Evolutionary conservation across 306 rosid species (phyloP).

Genomic region (Dalbergia cultrata): DNA sequence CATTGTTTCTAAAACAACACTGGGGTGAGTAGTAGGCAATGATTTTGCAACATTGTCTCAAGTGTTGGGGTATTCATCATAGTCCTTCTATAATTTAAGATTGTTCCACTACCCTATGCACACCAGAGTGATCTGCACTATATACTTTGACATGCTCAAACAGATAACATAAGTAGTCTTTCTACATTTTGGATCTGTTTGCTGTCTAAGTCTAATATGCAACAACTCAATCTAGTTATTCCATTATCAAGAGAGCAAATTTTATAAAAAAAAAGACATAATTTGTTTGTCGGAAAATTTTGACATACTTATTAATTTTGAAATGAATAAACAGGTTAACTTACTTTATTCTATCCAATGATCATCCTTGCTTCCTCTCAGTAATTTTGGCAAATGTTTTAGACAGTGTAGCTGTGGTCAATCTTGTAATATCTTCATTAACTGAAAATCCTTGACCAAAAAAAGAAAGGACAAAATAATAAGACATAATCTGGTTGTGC

Average conservation of each 20-base stretch:
- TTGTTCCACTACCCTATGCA: not conserved
- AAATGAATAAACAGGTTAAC: too few species aligned
- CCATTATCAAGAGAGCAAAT: not conserved
- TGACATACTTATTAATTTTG: too few species aligned
- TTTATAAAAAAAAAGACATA: not conserved
- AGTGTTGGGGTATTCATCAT: conserved; percentile 16
- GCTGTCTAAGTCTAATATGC: not conserved
- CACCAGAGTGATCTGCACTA: not conserved
- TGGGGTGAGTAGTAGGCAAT: conserved; percentile 22
- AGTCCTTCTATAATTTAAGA: not conserved
- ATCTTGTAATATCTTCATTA: not conserved
- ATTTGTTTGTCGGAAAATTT: too few species aligned
- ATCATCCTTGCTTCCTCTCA: too few species aligned
- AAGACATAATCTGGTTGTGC: not conserved
- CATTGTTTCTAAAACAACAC: not conserved
- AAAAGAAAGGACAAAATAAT: not conserved
- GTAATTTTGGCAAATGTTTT: too few species aligned
- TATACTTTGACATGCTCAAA: not conserved
- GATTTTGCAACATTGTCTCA: not conserved
- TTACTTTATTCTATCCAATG: too few species aligned
- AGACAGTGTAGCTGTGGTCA: too few species aligned
- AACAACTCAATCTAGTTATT: not conserved
- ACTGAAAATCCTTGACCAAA: not conserved
- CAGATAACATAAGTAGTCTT: too few species aligned
- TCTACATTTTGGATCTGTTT: not conserved